Base-by-base conservation (phyloP, 2,329 filamentous ascomycete species). In the Cytospora paraplurivora region DNA sequence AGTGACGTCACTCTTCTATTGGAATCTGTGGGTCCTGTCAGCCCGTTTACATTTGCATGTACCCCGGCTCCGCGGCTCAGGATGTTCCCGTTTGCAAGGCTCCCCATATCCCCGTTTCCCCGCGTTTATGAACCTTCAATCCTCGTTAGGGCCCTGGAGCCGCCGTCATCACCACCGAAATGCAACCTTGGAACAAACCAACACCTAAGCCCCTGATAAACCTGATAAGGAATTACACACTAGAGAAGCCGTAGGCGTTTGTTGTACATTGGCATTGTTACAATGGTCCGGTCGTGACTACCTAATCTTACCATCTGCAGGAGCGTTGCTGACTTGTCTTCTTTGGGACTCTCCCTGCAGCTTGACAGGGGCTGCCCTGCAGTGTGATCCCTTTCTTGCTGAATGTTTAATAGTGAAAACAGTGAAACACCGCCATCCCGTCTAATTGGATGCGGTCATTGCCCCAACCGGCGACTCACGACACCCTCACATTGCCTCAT, bases 401-500 rank as follows among this genome's bases (percentile, higher is more conserved):
- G 19, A 11, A 13, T 1, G 15, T 35, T 33, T 7, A n/a, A 15
- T 12, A 34, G 7, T n/a, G 27, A 27, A 27, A 21, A 12, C 17
- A 38, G 53, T 27, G 10, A 1, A 38, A 41, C 54, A 53, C 35
- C 1, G 17, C 41, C 41, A 41, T 58, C 55, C 56, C 58, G 50
- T 59, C 59, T 51, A 50, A 17, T 54, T 19, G 35, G 58, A 62
- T 54, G 32, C 41, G 41, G 55, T 63, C 59, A 56, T 59, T 58
- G n/a, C 34, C 64, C 56, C 47, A 58, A 64, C 54, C 35, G 33
- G 47, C 52, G 33, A n/a, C 55, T 62, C 64, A 66, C 64, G 64
- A 66, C 51, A 51, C 62, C 64, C 62, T 66, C 64, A 66, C 34
- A 50, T 64, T 63, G 57, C 47, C 61, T 61, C 54, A 51, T 66